A percentile compares a stretch with the other conserved stretches of the same genome.
These are phyloP conservation scores for Pythium vanterpoolii DNA, from an alignment of 352 stramenopile species.

Conservation along the genomic window DNA sequence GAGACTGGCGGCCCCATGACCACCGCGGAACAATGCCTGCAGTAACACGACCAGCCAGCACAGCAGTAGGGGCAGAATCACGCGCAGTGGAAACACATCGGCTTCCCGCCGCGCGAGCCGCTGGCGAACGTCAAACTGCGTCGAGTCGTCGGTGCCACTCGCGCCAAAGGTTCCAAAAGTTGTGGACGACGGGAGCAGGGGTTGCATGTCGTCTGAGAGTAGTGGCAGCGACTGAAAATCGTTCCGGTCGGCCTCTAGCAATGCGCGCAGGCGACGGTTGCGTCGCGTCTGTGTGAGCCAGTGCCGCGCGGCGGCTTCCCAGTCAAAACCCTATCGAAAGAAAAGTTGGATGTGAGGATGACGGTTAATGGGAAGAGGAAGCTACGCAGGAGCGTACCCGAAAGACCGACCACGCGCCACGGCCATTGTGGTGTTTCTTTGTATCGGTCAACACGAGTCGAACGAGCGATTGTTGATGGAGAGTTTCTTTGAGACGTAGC, in stretches of 20 bases:
- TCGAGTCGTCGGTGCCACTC: constrained; percentile 32
- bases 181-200: neutral
- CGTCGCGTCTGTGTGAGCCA: constrained; percentile 63
- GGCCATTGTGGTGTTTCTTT: constrained; percentile 31
- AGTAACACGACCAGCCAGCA: constrained; percentile 71
- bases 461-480: constrained; percentile 34
- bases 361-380: neutral
- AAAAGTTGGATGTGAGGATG: neutral
- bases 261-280: constrained; percentile 51
- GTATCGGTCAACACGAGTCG: constrained; percentile 53
- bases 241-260: constrained; percentile 46
- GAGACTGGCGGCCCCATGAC: constrained; percentile 61
- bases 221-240: constrained; percentile 61
- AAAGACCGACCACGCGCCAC: constrained; percentile 64
- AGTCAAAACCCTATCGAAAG: constrained; percentile 49
- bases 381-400: constrained; percentile 27
- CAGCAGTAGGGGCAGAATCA: constrained; percentile 52
- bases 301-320: constrained; percentile 43
- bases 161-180: neutral
- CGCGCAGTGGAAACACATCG: constrained; percentile 43
- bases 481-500: constrained; percentile 57
- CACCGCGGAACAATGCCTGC: constrained; percentile 69
- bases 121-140: constrained; percentile 31
- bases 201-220: constrained; percentile 18
- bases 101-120: constrained; percentile 45